A percentile compares a stretch with the other conserved stretches of the same genome.
These are phyloP conservation scores for Vigna radiata DNA, from an alignment of 306 rosid genomes.

Conservation along the genomic window DNA sequence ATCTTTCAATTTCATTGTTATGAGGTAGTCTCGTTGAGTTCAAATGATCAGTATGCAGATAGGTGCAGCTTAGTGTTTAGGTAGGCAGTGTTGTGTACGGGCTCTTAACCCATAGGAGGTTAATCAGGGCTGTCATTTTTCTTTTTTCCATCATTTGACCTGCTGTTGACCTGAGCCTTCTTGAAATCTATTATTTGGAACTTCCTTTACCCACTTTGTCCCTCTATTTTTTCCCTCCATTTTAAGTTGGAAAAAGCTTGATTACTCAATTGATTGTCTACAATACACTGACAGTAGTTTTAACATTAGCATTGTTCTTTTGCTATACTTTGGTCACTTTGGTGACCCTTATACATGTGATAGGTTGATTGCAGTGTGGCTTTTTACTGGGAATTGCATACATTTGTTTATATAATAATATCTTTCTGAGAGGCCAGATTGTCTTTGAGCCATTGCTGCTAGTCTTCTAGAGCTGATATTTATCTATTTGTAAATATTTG, in stretches of 20 bases:
- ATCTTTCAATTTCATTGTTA: too few species aligned
- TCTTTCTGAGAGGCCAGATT: conserved; percentile 83
- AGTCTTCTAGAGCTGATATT: conserved; percentile 88
- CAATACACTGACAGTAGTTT: not conserved
- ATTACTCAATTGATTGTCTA: conserved; percentile 7
- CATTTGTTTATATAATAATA: conserved; percentile 45
- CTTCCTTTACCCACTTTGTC: not conserved
- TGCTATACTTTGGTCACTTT: conserved; percentile 34
- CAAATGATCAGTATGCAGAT: not conserved
- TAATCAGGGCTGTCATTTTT: not conserved
- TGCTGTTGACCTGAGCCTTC: not conserved
- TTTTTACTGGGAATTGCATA: conserved; percentile 36
- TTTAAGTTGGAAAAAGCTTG: conserved; percentile 8
- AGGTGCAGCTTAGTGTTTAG: not conserved
- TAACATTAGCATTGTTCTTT: conserved; percentile 8
- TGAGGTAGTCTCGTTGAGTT: not conserved
- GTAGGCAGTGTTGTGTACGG: not conserved
- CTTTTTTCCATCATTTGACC: not conserved
- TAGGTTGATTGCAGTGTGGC: conserved; percentile 24
- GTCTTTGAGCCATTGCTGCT: conserved; percentile 89
- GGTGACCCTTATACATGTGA: conserved; percentile 9
- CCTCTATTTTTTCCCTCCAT: not conserved
- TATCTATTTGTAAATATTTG: conserved; percentile 23
- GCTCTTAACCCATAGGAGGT: not conserved
- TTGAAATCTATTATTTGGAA: not conserved